phyloP scores from a whole-genome alignment of 148 eudicot species.

The Cornus florida region DNA sequence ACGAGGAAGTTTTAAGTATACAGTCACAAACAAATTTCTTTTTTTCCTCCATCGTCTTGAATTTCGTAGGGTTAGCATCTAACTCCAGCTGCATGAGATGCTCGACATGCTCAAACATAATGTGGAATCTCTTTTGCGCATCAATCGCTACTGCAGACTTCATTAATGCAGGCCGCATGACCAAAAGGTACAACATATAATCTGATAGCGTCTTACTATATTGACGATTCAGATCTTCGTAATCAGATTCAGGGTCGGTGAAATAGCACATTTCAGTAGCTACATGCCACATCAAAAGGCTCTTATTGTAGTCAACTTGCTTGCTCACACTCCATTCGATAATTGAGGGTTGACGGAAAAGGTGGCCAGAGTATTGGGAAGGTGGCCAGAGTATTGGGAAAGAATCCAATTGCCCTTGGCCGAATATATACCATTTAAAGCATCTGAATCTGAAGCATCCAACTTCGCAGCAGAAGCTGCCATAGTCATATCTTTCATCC shows the following conservation, averaged over 20 bases:
- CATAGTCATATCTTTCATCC: background rate
- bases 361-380: too few relatives aligned
- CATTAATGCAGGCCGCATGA: background rate
- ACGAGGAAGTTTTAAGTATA: too few relatives aligned
- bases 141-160: background rate
- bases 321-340: too few relatives aligned
- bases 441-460: too few relatives aligned
- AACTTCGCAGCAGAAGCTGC: too few relatives aligned
- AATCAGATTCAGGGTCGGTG: background rate
- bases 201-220: background rate
- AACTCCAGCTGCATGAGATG: background rate
- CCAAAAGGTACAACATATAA: background rate
- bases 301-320: background rate
- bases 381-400: background rate
- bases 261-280: background rate
- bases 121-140: background rate
- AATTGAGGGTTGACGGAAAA: background rate
- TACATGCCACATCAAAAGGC: background rate
- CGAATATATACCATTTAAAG: too few relatives aligned
- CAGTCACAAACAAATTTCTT: too few relatives aligned
- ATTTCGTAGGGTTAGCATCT: too few relatives aligned
- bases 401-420: background rate
- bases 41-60: too few relatives aligned
- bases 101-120: too few relatives aligned
- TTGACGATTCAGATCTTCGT: background rate